These are phyloP conservation scores for Coelastrella sp. DNA, from an alignment of 139 green algal species.

Conservation along the genomic window DNA sequence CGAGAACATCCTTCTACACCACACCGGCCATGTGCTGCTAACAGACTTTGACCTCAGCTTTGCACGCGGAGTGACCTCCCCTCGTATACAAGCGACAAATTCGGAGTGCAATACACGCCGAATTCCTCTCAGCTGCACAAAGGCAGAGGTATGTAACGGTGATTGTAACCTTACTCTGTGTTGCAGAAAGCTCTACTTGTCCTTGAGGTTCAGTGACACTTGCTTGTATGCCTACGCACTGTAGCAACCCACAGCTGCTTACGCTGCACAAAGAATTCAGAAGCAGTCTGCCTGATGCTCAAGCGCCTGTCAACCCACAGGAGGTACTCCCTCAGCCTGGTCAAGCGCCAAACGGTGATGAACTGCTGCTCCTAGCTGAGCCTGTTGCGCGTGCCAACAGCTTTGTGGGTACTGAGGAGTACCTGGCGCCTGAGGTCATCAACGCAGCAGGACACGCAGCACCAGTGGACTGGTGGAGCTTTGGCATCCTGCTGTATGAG, in stretches of 20 bases:
- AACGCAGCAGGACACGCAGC: slow-evolving; percentile 82
- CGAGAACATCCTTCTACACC: slow-evolving; percentile 97
- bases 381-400: slow-evolving; percentile 91
- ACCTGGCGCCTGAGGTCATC: slow-evolving; percentile 92
- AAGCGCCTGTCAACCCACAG: background rate
- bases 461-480: slow-evolving; percentile 89
- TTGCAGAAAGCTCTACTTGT: background rate
- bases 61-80: slow-evolving; percentile 68
- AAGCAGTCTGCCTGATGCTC: background rate
- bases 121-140: slow-evolving; percentile 36
- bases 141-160: slow-evolving; percentile 1
- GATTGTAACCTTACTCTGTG: too few species aligned
- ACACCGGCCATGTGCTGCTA: slow-evolving; percentile 92
- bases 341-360: slow-evolving; percentile 32
- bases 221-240: background rate
- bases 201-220: background rate
- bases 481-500: slow-evolving; percentile 98
- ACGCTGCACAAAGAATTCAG: background rate
- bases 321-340: background rate
- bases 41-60: slow-evolving; percentile 98
- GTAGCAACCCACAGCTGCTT: background rate
- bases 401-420: slow-evolving; percentile 95
- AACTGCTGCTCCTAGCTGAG: slow-evolving; percentile 80
- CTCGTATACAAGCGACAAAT: slow-evolving; percentile 51
- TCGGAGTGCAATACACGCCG: background rate